Percentiles rank a stretch among this genome's conserved stretches.
phyloP scores from a whole-genome alignment of 2,329 filamentous ascomycete genomes.

The Colletotrichum euphorbiae region DNA sequence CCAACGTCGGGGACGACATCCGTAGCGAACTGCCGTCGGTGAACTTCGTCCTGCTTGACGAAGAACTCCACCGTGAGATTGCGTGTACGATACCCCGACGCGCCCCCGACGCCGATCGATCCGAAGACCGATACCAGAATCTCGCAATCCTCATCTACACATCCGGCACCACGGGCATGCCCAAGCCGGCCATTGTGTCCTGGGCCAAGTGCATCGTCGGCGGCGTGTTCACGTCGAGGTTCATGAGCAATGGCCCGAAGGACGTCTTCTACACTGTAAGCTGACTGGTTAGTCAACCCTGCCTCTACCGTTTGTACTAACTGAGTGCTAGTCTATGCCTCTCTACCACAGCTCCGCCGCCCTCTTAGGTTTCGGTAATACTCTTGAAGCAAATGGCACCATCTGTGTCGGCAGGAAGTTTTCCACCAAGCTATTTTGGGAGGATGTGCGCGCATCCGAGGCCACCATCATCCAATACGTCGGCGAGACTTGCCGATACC shows the following conservation, averaged over 20 bases:
- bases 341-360: conserved; percentile 87
- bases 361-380: conserved; percentile 74
- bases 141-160: conserved; percentile 86
- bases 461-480: conserved; percentile 89
- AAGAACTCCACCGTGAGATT: conserved; percentile 67
- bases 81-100: conserved; percentile 63
- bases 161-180: conserved; percentile 85
- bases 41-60: conserved; percentile 71
- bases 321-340: conserved; percentile 76
- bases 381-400: conserved; percentile 71
- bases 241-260: conserved; percentile 67
- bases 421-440: conserved; percentile 81
- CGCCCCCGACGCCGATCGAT: conserved; percentile 67
- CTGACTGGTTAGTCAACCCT: conserved; percentile 22
- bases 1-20: conserved; percentile 69
- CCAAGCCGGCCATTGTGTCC: conserved; percentile 82
- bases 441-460: conserved; percentile 75
- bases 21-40: conserved; percentile 61
- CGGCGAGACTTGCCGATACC: conserved; percentile 86
- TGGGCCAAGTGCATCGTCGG: conserved; percentile 74
- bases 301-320: conserved; percentile 1
- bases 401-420: conserved; percentile 82
- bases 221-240: conserved; percentile 63
- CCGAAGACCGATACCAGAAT: conserved; percentile 61
- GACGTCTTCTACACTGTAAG: conserved; percentile 82